phyloP scores from a whole-genome alignment of 208 protist genomes.

The Acanthamoeba triangularis region DNA sequence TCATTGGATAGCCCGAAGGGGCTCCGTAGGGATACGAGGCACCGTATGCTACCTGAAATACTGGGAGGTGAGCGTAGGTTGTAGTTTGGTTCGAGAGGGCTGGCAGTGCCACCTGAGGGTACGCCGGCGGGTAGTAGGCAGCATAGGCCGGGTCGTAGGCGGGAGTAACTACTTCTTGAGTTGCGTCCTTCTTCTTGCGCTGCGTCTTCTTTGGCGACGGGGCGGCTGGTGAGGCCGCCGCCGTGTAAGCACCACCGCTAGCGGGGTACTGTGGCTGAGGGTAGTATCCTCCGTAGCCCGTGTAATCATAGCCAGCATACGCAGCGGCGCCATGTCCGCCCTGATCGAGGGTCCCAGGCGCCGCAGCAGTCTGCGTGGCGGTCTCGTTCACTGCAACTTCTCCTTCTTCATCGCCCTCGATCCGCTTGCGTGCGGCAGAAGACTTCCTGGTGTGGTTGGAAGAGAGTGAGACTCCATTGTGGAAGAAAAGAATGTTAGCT shows the following conservation, averaged over 20 bases:
- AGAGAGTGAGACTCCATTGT: not conserved
- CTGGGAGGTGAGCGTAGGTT: not conserved
- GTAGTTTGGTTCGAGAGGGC: too few relatives aligned
- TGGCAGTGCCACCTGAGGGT: not conserved
- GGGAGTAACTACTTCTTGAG: not conserved
- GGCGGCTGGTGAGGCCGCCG: not conserved
- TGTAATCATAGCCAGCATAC: not conserved
- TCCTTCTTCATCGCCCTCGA: not conserved
- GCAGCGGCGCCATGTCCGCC: not conserved
- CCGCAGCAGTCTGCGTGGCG: not conserved
- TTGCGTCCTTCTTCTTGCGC: not conserved
- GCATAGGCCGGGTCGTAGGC: not conserved
- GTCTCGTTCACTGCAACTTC: not conserved
- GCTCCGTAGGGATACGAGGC: not conserved
- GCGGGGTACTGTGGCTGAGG: not conserved
- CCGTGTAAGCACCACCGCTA: not conserved
- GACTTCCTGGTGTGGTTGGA: not conserved
- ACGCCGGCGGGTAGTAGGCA: not conserved
- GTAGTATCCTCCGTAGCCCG: not conserved
- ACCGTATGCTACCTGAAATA: not conserved
- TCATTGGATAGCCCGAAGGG: not conserved
- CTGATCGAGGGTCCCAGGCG: too few relatives aligned
- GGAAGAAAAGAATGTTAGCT: not conserved
- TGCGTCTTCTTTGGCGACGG: constrained; percentile 7
- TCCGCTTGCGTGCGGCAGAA: not conserved